Evolutionary conservation across 1,284 basidiomycete species (phyloP), one percentile per base, ranked within the genome.

Genomic region (Trichosporon inkin): DNA sequence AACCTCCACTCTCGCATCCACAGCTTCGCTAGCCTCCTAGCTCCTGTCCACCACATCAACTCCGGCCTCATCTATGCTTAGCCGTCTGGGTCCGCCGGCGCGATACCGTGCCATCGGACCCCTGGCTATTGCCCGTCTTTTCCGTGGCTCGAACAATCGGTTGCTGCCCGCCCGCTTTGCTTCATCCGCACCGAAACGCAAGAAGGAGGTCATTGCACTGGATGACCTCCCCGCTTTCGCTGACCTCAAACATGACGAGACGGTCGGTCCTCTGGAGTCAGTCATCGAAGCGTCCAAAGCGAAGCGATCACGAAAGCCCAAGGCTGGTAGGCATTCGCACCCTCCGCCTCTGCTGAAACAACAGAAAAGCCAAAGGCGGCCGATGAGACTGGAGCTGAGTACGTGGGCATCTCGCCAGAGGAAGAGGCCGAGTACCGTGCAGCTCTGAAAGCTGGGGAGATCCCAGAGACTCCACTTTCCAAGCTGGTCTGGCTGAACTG

Each of bases 401-500:
- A 49, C 8, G 44, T 49, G 3, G 44, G 7, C 44, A n/a, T 49
- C 22, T 49, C 44, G 8, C 47, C 36, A 1, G 67, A 49, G 20
- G 60, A 62, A 41, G 40, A 44, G 39, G 56, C 53, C 44, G 63
- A 65, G 19, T 67, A 64, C 52, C 44, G 47, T 10, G 60, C 53
- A 16, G 71, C 71, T 2, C 62, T 74, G 10, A 37, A 36, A 5
- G 49, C 53, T 6, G 60, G 69, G 53, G 67, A 47, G 3, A 62
- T 70, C 2, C 78, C 78, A 1, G 67, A 72, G 37, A 78, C 79
- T 0, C 58, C 70, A 16, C 82, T 95, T 6, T 86, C 89, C 2
- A 81, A 75, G 54, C 85, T 86, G 65, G 86, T 96, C 20, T 81
- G 85, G 63, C 78, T 84, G 17, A 91, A 94, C 72, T 81, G 88